These are phyloP conservation scores for Glaciozyma martinii DNA, from an alignment of 768 basidiomycete species.

Conservation along the genomic window DNA sequence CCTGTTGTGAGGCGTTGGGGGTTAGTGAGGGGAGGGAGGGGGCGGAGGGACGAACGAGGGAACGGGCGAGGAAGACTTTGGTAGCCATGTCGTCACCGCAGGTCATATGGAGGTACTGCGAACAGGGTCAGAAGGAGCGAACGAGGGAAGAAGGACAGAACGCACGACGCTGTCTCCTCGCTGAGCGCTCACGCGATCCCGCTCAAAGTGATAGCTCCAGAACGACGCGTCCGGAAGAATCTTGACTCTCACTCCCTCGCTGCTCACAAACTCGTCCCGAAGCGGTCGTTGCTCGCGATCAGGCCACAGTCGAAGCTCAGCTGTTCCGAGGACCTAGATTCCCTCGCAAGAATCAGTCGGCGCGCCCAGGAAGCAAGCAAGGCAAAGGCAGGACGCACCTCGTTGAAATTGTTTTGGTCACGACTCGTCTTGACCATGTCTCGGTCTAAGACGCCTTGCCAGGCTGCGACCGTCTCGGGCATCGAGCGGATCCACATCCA, in stretches of 20 bases:
- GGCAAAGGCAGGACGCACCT: not conserved
- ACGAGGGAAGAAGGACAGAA: not conserved
- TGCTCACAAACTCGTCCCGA: not conserved
- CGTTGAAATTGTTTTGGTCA: constrained; percentile 26
- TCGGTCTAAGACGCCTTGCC: constrained; percentile 17
- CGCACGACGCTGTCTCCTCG: constrained; percentile 17
- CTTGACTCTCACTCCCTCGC: constrained; percentile 4
- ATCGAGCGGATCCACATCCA: constrained; percentile 22
- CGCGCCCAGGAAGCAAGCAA: rapidly evolving
- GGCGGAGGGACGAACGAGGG: constrained; percentile 1
- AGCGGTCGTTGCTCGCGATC: constrained; percentile 1
- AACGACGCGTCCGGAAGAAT: constrained; percentile 2
- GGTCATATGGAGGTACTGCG: constrained; percentile 16
- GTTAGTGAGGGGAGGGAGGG: not conserved
- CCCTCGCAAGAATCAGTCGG: not conserved
- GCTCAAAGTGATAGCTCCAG: constrained; percentile 2
- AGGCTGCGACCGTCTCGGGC: not conserved
- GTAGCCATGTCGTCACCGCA: constrained; percentile 16
- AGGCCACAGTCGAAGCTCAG: not conserved
- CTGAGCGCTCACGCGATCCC: not conserved
- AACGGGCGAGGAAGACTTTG: constrained; percentile 12
- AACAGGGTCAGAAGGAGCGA: not conserved
- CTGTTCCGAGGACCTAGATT: constrained; percentile 13
- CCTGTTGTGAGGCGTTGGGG: too few relatives aligned
- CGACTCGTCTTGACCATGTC: not conserved